Evolutionary conservation across 129 eudicot genomes (phyloP).

Genomic region (Rutidosis leptorrhynchoides): DNA sequence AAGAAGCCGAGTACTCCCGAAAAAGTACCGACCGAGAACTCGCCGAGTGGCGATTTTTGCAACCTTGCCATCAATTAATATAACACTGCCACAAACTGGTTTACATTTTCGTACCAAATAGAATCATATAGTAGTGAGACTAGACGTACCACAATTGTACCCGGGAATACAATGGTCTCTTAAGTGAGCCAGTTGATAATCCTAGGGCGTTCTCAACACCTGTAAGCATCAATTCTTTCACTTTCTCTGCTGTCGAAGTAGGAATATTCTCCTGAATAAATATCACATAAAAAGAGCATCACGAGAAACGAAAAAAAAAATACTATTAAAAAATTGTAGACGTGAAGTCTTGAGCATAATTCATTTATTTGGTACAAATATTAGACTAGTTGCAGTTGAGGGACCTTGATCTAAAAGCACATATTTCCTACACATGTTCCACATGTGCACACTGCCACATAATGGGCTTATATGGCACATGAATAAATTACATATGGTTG

Average conservation of each 20-base stretch:
- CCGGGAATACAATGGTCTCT: slow-evolving; percentile 66
- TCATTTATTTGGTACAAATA: background rate
- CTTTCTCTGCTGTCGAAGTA: slow-evolving; percentile 76
- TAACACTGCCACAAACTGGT: background rate
- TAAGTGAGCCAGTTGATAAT: slow-evolving; percentile 50
- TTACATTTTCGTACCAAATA: background rate
- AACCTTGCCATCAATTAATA: no score
- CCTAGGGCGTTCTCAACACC: slow-evolving; percentile 90
- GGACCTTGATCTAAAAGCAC: background rate
- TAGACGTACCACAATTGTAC: slow-evolving; percentile 77
- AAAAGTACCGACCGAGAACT: no score
- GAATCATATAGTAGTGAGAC: background rate
- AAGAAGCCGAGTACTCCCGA: no score
- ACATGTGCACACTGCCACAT: no score
- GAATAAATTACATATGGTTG: no score
- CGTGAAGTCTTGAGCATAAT: background rate
- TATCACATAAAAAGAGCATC: slow-evolving; percentile 3
- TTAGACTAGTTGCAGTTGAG: background rate
- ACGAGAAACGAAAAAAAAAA: background rate
- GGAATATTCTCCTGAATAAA: slow-evolving; percentile 83
- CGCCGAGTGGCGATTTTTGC: no score
- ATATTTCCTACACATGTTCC: no score
- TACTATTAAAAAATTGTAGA: background rate
- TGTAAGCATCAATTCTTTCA: slow-evolving; percentile 73
- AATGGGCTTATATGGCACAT: no score